Conservation (phyloP, 805 yeast species). For the Ogataea haglerorum region DNA sequence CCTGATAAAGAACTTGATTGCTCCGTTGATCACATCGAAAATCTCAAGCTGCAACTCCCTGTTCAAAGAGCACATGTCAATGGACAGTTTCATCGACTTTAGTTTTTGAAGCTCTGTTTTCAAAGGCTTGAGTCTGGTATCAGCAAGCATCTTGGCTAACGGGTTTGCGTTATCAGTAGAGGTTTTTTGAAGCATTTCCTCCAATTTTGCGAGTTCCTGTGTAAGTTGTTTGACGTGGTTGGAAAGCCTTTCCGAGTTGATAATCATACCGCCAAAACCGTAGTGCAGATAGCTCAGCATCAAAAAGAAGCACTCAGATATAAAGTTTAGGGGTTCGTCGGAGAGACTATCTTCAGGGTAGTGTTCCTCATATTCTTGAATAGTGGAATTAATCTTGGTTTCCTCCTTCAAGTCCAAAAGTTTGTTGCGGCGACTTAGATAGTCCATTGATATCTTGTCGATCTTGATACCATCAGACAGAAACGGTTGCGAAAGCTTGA, state of each 20-base stretch:
- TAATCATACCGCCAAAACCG: slow-evolving; percentile 79
- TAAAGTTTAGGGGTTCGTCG: slow-evolving; percentile 58
- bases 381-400: slow-evolving; percentile 76
- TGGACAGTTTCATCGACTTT: slow-evolving; percentile 49
- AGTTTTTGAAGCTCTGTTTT: slow-evolving; percentile 35
- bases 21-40: slow-evolving; percentile 75
- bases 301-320: slow-evolving; percentile 85
- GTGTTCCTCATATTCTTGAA: slow-evolving; percentile 61
- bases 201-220: slow-evolving; percentile 53
- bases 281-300: slow-evolving; percentile 78
- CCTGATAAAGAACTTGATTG: slow-evolving; percentile 66
- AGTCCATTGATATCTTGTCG: slow-evolving; percentile 72
- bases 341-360: slow-evolving; percentile 36
- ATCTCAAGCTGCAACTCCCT: slow-evolving; percentile 58
- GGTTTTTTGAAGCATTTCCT: slow-evolving; percentile 32
- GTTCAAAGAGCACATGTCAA: slow-evolving; percentile 60
- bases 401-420: slow-evolving; percentile 73
- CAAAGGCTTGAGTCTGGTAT: slow-evolving; percentile 30
- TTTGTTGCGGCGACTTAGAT: slow-evolving; percentile 49
- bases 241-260: slow-evolving; percentile 52
- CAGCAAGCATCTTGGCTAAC: slow-evolving; percentile 26
- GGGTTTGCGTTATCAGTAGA: slow-evolving; percentile 24
- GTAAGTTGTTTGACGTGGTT: slow-evolving; percentile 46
- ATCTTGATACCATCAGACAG: slow-evolving; percentile 61
- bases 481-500: slow-evolving; percentile 80